These are phyloP conservation scores for Aspergillus chevalieri DNA, from an alignment of 2,329 filamentous ascomycete genomes.

Conservation along the genomic window DNA sequence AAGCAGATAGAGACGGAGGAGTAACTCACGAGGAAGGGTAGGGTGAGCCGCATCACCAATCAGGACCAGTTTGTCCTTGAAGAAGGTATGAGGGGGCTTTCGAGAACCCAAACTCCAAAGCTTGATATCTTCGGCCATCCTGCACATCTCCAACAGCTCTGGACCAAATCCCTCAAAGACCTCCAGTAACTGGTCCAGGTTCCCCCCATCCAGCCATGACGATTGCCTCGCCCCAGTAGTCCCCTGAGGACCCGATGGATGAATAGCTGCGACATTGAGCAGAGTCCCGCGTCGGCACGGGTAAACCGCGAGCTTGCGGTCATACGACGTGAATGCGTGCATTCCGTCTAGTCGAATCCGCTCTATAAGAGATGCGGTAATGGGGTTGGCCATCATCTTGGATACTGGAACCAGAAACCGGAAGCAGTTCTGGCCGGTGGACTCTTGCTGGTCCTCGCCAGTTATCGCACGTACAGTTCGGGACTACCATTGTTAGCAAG, in stretches of 20 bases:
- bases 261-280: constrained; percentile 11
- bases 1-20: background rate
- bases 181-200: constrained; percentile 3
- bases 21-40: constrained; percentile 11
- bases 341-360: constrained; percentile 11
- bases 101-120: constrained; percentile 14
- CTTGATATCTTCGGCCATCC: constrained; percentile 13
- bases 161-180: constrained; percentile 5
- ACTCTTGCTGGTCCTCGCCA: constrained; percentile 11
- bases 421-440: constrained; percentile 27
- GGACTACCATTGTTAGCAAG: constrained; percentile 19
- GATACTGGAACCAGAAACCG: constrained; percentile 32
- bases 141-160: constrained; percentile 10
- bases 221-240: background rate
- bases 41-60: constrained; percentile 18
- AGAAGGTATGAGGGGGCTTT: constrained; percentile 7
- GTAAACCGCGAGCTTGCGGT: constrained; percentile 21
- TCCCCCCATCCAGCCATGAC: constrained; percentile 6
- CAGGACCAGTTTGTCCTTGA: constrained; percentile 12
- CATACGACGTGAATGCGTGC: constrained; percentile 7
- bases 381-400: constrained; percentile 23
- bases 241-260: constrained; percentile 2
- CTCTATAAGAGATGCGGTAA: constrained; percentile 24
- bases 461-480: constrained; percentile 16
- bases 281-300: constrained; percentile 14